Percentiles rank a stretch among this genome's conserved stretches.
phyloP scores from a whole-genome alignment of 148 eudicot genomes.

The Rhododendron molle region DNA sequence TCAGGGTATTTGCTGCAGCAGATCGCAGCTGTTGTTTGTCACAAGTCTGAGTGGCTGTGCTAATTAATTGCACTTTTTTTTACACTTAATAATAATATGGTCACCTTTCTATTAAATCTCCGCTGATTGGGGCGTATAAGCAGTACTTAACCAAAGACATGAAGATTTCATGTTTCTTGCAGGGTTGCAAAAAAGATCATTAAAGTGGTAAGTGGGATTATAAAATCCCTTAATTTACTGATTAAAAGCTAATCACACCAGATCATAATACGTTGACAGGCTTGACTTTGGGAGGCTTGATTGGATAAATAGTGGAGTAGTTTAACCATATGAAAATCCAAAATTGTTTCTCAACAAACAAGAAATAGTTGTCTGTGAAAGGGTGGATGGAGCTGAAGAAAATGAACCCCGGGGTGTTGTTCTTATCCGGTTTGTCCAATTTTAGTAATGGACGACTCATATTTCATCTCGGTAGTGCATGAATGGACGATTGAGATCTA shows the following conservation, averaged over 20 bases:
- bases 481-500: too few relatives aligned
- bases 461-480: too few relatives aligned
- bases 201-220: background rate
- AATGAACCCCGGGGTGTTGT: too few relatives aligned
- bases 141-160: constrained; percentile 6
- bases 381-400: background rate
- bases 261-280: constrained; percentile 4
- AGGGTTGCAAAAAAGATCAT: constrained; percentile 18
- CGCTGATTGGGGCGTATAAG: background rate
- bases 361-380: background rate
- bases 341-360: background rate
- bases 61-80: background rate
- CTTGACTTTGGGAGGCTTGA: constrained; percentile 20
- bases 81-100: background rate
- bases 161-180: constrained; percentile 22
- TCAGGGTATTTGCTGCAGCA: background rate
- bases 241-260: constrained; percentile 14
- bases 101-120: background rate
- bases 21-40: background rate
- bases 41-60: background rate
- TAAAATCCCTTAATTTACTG: background rate
- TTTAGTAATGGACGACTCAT: too few relatives aligned
- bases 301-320: background rate
- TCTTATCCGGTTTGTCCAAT: too few relatives aligned
- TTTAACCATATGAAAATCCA: background rate